Percentiles rank a stretch among this genome's conserved stretches.
Conservation (phyloP, 176 grass and related monocot species). For the Bonia amplexicaulis region DNA sequence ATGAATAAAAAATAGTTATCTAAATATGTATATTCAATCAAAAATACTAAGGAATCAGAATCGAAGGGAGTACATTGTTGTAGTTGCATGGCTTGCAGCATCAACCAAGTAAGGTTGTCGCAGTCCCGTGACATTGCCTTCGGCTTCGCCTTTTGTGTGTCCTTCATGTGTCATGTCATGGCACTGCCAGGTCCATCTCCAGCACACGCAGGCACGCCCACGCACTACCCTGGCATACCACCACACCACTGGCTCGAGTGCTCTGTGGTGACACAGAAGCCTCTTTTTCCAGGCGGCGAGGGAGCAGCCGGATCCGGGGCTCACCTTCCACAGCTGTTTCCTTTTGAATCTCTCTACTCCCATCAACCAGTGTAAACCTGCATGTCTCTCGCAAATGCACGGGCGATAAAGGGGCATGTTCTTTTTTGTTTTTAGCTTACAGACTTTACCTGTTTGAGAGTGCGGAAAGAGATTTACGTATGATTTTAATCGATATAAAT, state of each 20-base stretch:
- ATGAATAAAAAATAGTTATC: too few relatives aligned
- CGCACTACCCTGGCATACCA: constrained; percentile 32
- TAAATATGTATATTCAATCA: too few relatives aligned
- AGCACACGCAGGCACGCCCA: constrained; percentile 35
- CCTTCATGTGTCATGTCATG: background rate
- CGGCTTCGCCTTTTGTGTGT: background rate
- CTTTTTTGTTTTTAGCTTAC: too few relatives aligned
- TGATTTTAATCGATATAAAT: too few relatives aligned
- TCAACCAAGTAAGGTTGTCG: constrained; percentile 5
- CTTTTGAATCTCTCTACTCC: background rate
- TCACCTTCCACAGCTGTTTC: background rate
- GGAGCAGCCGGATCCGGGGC: constrained; percentile 17
- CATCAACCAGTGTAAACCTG: background rate
- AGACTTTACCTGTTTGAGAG: too few relatives aligned
- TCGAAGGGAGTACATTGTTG: background rate
- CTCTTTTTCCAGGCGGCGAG: constrained; percentile 21
- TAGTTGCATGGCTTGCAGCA: background rate
- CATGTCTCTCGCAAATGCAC: background rate
- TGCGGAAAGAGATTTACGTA: too few relatives aligned
- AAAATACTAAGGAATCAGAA: too few relatives aligned
- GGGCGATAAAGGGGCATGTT: too few relatives aligned
- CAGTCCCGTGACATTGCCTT: background rate
- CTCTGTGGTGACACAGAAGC: constrained; percentile 8
- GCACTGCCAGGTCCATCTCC: constrained; percentile 22
- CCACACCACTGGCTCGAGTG: constrained; percentile 22